Percentiles rank a stretch among this genome's conserved stretches.
Conservation (phyloP, 2,329 filamentous ascomycete genomes). For the Ophiocordyceps camponoti-rufipedis region DNA sequence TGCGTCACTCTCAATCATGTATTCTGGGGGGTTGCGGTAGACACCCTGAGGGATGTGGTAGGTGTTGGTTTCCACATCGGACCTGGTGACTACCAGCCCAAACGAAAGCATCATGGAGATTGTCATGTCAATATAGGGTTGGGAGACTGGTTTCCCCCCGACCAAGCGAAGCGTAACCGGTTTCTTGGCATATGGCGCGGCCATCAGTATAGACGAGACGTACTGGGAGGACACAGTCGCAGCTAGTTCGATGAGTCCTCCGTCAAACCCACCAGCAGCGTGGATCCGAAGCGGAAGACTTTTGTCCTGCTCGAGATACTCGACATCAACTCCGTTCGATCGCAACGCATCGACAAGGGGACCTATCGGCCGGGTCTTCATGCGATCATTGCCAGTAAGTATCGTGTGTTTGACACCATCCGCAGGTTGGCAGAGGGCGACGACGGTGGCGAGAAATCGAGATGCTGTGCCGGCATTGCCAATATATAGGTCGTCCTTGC, state of each 20-base stretch:
- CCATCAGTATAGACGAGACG: slow-evolving; percentile 92
- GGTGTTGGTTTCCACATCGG: slow-evolving; percentile 64
- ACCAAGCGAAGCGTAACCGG: slow-evolving; percentile 79
- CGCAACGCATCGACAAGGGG: slow-evolving; percentile 80
- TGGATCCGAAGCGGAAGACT: slow-evolving; percentile 72
- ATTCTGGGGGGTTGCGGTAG: slow-evolving; percentile 72
- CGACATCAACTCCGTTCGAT: slow-evolving; percentile 69
- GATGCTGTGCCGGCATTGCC: slow-evolving; percentile 95
- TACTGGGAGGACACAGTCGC: slow-evolving; percentile 98
- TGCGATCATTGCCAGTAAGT: slow-evolving; percentile 82
- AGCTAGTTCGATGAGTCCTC: slow-evolving; percentile 77
- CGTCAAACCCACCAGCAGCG: slow-evolving; percentile 66
- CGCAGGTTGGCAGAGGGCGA: slow-evolving; percentile 58
- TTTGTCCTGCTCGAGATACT: slow-evolving; percentile 67
- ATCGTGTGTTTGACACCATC: slow-evolving; percentile 46
- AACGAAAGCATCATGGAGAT: slow-evolving; percentile 94
- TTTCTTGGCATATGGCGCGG: slow-evolving; percentile 87
- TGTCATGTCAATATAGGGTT: slow-evolving; percentile 97
- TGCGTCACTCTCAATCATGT: slow-evolving; percentile 89
- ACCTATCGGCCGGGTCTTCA: slow-evolving; percentile 91
- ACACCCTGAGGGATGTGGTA: slow-evolving; percentile 79
- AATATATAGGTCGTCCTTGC: slow-evolving; percentile 63
- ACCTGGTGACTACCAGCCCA: slow-evolving; percentile 63
- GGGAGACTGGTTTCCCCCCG: slow-evolving; percentile 93
- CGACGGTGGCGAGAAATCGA: slow-evolving; percentile 82